Evolutionary conservation across 2,329 filamentous ascomycete genomes (phyloP), one percentile per base, ranked within the genome.

Genomic region (Blastomyces silverae): DNA sequence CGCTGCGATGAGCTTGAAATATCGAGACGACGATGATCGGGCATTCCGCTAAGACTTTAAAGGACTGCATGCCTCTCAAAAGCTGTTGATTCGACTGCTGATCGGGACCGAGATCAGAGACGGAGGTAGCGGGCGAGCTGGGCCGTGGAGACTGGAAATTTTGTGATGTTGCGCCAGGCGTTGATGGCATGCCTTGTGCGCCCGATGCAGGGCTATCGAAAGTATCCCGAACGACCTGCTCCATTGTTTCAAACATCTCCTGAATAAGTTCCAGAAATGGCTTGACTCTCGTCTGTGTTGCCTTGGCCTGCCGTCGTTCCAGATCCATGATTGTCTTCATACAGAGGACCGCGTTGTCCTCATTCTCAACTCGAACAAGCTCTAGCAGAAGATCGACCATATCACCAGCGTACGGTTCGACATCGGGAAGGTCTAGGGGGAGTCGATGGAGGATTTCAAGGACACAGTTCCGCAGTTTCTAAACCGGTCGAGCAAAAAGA

Each of bases 21-120:
- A 99, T 91, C 3, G 93, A 97, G 0, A 99, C 94, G 3, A 99
- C 94, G 52, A 99, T 97, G 62, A 99, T 99, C 0, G 94, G 94
- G 71, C 94, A 99, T 76, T 99, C 94, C 1, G 93, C 92, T 4
- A 99, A 84, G 31, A 99, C 93, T 77, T 97, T 99, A 84, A 99
- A 99, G 0, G 94, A 99, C 75, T 96, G 91, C 91, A 97, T 97
- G 39, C 94, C 94, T 77, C 91, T 96, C 64, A 92, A 81, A 44
- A 99, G 78, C 60, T 91, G 89, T 65, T 92, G 87, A 64, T 86
- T 87, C 71, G 92, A 89, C 73, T 93, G 91, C 71, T 91, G 89
- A 71, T 97, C 92, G 17, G 87, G 84, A 6, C 87, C 91, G 61
- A 96, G 84, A 67, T 97, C 94, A 22, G 88, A 84, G 2, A 90